These are phyloP conservation scores for Daedalea quercina DNA, from an alignment of 768 basidiomycete species.

Conservation along the genomic window DNA sequence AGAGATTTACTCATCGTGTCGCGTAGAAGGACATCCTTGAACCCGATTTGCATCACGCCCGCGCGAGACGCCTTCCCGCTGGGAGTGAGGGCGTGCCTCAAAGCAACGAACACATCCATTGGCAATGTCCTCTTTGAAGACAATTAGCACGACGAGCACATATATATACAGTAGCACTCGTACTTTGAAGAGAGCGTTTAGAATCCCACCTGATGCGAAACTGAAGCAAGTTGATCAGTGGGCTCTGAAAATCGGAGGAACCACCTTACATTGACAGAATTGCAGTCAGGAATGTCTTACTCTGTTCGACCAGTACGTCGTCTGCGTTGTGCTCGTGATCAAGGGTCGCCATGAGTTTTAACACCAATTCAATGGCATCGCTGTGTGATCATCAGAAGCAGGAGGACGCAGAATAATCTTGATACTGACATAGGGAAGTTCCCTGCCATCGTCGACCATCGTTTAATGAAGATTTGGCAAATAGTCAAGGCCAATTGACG, in stretches of 20 bases:
- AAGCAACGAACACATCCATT: slow-evolving; percentile 43
- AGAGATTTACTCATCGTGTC: slow-evolving; percentile 42
- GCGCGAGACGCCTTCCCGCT: slow-evolving; percentile 26
- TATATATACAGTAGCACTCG: not conserved
- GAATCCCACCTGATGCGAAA: slow-evolving; percentile 51
- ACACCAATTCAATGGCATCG: slow-evolving; percentile 44
- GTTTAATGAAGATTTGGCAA: slow-evolving; percentile 55
- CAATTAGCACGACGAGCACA: no score
- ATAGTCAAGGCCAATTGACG: slow-evolving; percentile 59
- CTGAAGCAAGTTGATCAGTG: slow-evolving; percentile 25
- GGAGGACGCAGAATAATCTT: not conserved
- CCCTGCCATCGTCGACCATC: slow-evolving; percentile 48
- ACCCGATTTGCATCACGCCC: slow-evolving; percentile 17
- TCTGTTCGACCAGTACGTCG: slow-evolving; percentile 53
- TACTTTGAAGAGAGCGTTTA: slow-evolving; percentile 22
- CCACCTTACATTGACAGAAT: slow-evolving; percentile 41
- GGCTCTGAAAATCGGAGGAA: not conserved
- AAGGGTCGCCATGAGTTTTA: slow-evolving; percentile 41
- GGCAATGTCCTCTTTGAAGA: slow-evolving; percentile 37
- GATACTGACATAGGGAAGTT: slow-evolving; percentile 38
- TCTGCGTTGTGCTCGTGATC: slow-evolving; percentile 38
- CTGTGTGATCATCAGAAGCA: slow-evolving; percentile 24
- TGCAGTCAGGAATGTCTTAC: slow-evolving; percentile 44
- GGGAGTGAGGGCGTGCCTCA: slow-evolving; percentile 40
- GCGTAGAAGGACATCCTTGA: slow-evolving; percentile 47